Conservation (phyloP, 495 filamentous ascomycete genomes). For the Thozetella sp. region DNA sequence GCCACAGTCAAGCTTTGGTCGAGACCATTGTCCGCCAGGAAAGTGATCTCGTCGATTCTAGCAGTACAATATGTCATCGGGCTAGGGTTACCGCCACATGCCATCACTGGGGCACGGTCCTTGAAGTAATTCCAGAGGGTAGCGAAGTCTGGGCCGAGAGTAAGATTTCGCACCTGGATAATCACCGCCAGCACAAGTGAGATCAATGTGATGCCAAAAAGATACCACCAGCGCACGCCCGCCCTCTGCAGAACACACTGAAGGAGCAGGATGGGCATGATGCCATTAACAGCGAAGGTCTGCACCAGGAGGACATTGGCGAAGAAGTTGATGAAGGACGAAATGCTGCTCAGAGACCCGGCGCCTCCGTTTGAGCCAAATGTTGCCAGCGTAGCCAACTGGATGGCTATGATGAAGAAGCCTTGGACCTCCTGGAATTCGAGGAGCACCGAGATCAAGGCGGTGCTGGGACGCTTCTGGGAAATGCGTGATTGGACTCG, state of each 20-base stretch:
- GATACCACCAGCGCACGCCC: conserved; percentile 16
- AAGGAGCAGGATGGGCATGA: conserved; percentile 4
- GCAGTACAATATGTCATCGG: conserved; percentile 10
- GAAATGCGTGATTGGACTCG: not conserved
- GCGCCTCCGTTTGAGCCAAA: not conserved
- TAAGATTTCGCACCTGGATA: not conserved
- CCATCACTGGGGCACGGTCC: conserved; percentile 1
- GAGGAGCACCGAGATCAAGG: conserved; percentile 7
- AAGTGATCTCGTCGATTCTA: conserved; percentile 1
- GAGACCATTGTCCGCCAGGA: not conserved
- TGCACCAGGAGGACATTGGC: conserved; percentile 4
- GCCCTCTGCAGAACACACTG: conserved; percentile 7
- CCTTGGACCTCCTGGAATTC: conserved; percentile 14
- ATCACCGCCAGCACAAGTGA: not conserved
- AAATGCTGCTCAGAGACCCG: not conserved
- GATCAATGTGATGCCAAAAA: conserved; percentile 2
- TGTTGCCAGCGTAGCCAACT: conserved; percentile 6
- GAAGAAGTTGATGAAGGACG: conserved; percentile 6
- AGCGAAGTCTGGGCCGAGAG: not conserved
- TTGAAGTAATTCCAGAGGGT: conserved; percentile 1
- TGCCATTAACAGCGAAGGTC: not conserved
- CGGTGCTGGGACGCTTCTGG: not conserved
- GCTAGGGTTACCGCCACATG: conserved; percentile 10
- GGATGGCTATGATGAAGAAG: conserved; percentile 7
- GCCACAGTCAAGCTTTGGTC: not conserved